Conservation (phyloP, 495 filamentous ascomycete genomes). For the Podospora didyma region DNA sequence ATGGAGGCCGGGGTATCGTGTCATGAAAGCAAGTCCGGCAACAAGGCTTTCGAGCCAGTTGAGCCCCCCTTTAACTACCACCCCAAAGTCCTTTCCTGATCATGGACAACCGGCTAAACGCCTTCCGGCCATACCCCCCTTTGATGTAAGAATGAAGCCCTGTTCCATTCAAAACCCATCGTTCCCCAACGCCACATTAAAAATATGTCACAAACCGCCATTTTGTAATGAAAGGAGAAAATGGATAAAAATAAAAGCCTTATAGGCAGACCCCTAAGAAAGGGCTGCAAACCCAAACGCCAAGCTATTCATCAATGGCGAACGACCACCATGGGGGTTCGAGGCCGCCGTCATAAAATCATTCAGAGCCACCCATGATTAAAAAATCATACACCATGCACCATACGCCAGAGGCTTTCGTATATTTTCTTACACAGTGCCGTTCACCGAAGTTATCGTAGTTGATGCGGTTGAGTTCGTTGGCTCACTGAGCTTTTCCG, state of each 20-base stretch:
- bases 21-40: neutral
- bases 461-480: constrained; percentile 4
- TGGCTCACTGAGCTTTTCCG: constrained; percentile 28
- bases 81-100: neutral
- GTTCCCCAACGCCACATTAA: neutral
- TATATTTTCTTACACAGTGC: constrained; percentile 21
- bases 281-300: neutral
- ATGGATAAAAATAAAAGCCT: neutral
- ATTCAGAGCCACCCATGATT: neutral
- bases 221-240: neutral
- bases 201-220: neutral
- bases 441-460: constrained; percentile 8
- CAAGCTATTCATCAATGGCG: constrained; percentile 3
- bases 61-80: neutral
- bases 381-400: constrained; percentile 1
- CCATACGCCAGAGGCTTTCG: neutral
- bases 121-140: neutral
- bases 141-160: neutral
- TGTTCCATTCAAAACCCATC: neutral
- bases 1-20: neutral
- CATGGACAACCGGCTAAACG: neutral
- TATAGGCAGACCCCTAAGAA: neutral
- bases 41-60: neutral
- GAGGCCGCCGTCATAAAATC: neutral
- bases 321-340: neutral